Base-by-base conservation (phyloP, 108 stramenopile species). In the Nitzschia sp. region DNA sequence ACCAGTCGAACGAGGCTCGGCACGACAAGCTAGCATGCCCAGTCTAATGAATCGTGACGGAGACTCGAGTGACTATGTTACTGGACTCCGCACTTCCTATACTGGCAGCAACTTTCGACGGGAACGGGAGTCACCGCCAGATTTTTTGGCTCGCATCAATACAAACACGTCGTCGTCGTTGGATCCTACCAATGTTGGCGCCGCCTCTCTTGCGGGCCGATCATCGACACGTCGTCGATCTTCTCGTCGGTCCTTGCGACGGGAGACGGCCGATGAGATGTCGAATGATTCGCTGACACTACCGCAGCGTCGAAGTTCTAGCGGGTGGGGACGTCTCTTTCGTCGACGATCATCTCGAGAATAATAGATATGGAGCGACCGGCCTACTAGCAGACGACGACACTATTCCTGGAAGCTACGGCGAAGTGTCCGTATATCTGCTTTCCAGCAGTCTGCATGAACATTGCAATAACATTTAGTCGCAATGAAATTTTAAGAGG, bases 291-390 rank as follows among this genome's bases (percentile, higher is more conserved):
- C 64, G 25, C 21, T 17, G 31, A 36, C 3, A 2, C 30, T 0
- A 1, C 18, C 64, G 29, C 38, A 9, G 1, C 64, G 64, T 32
- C 47, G 64, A 1, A 46, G 13, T n/a, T 46, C 2, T 25, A 21
- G 51, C 18, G 56, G 56, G 26, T 65, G 64, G 64, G 64, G 64
- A n/a, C 64, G 64, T 1, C 25, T 65, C 27, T 65, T 65, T 18
- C 64, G 64, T 15, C 47, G 64, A 29, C 27, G 64, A n/a, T 53
- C 49, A 5, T 32, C 47, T 28, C 64, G 64, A 3, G 64, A 53
- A n/a, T n/a, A n/a, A n/a, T n/a, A n/a, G n/a, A n/a, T n/a, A n/a
- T n/a, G n/a, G n/a, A n/a, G n/a, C n/a, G n/a, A n/a, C n/a, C n/a
- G n/a, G n/a, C n/a, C n/a, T n/a, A n/a, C n/a, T n/a, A n/a, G n/a